Conservation (phyloP, 768 basidiomycete genomes). For the Leccinellum rugosiceps region DNA sequence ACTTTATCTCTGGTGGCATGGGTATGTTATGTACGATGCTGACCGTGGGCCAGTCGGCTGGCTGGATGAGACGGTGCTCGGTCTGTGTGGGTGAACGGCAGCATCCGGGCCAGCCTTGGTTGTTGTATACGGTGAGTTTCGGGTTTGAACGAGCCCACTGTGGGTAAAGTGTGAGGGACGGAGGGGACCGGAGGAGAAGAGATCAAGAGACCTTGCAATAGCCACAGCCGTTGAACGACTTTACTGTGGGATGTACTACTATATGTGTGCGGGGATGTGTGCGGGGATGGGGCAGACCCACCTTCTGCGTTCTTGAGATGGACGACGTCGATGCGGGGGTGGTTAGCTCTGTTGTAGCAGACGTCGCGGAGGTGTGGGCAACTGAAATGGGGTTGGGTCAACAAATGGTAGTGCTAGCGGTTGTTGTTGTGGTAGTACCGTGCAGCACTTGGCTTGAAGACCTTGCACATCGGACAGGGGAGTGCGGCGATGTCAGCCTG, state of each 20-base stretch:
- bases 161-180: constrained; percentile 23
- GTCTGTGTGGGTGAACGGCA: constrained; percentile 66
- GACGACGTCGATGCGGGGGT: constrained; percentile 75
- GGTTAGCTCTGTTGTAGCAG: constrained; percentile 69
- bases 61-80: constrained; percentile 62
- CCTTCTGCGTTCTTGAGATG: constrained; percentile 89
- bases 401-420: background rate
- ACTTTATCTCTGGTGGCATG: constrained; percentile 70
- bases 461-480: constrained; percentile 83
- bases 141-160: constrained; percentile 73
- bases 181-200: constrained; percentile 16
- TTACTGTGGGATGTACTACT: constrained; percentile 51
- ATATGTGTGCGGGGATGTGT: constrained; percentile 11
- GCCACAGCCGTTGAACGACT: constrained; percentile 82
- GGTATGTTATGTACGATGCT: constrained; percentile 69
- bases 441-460: constrained; percentile 58
- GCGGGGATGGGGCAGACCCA: constrained; percentile 31
- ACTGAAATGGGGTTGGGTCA: constrained; percentile 34
- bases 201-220: constrained; percentile 72
- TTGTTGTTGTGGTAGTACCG: no score
- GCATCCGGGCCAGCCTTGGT: constrained; percentile 86
- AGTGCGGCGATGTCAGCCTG: constrained; percentile 60
- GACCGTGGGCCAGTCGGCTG: constrained; percentile 80
- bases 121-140: constrained; percentile 56
- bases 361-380: constrained; percentile 75